A percentile compares a stretch with the other conserved stretches of the same genome.
Evolutionary conservation across 75 land plant species (phyloP).

Genomic region (Pinus tabuliformis): DNA sequence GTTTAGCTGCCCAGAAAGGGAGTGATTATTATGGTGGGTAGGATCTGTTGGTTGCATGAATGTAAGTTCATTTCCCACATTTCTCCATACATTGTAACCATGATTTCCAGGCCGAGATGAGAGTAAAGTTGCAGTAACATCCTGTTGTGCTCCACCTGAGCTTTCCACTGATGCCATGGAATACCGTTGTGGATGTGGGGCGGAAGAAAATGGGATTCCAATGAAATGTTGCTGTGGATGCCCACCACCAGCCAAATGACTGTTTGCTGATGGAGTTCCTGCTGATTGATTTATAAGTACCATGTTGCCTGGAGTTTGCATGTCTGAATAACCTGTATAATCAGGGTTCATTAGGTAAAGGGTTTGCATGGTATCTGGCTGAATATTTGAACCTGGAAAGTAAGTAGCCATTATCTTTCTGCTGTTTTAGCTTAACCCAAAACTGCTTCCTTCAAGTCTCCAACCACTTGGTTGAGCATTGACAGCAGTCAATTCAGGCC

Average conservation of each 20-base stretch:
- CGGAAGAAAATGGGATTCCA: neutral
- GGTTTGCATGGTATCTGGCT: constrained; percentile 16
- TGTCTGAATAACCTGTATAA: constrained; percentile 10
- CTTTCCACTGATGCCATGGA: neutral
- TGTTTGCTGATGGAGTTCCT: neutral
- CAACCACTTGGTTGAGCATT: too few relatives aligned
- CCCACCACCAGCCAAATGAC: neutral
- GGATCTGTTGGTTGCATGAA: constrained; percentile 1
- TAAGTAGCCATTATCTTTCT: constrained; percentile 11
- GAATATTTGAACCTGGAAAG: constrained; percentile 15
- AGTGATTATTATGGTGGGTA: neutral
- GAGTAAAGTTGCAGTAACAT: neutral
- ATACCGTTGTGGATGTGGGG: neutral
- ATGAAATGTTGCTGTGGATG: constrained; percentile 1
- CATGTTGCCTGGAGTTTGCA: constrained; percentile 12
- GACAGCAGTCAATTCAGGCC: too few relatives aligned
- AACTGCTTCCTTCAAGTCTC: too few relatives aligned
- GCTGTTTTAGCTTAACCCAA: too few relatives aligned
- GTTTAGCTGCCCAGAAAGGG: neutral
- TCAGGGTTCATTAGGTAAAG: constrained; percentile 16
- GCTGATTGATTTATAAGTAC: constrained; percentile 4
- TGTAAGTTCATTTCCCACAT: neutral
- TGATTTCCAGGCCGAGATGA: neutral
- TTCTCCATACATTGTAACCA: neutral
- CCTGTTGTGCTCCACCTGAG: neutral